These are phyloP conservation scores for Picochlorum sp. DNA, from an alignment of 139 green algal species.

Conservation along the genomic window DNA sequence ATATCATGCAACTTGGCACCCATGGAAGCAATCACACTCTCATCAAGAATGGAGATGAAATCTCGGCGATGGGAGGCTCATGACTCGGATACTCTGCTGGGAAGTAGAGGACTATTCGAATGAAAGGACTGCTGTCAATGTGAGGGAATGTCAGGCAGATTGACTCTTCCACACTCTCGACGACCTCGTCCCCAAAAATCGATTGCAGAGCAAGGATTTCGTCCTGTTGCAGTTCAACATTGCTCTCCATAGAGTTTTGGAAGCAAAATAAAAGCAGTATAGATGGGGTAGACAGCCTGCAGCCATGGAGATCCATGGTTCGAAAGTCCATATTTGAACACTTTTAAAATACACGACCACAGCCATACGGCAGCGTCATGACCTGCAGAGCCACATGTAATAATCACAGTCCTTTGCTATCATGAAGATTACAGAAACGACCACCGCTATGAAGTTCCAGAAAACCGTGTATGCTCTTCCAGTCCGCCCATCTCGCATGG, in stretches of 20 bases:
- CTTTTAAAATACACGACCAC: no score
- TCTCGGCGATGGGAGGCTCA: not conserved
- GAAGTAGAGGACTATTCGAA: slow-evolving; percentile 19
- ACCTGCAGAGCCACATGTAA: no score
- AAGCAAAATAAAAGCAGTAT: not conserved
- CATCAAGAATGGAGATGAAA: slow-evolving; percentile 18
- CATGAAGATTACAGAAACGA: not conserved
- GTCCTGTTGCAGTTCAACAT: slow-evolving; percentile 34
- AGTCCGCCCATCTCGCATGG: slow-evolving; percentile 4
- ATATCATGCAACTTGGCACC: slow-evolving; percentile 31
- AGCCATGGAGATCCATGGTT: no score
- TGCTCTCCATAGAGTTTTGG: not conserved
- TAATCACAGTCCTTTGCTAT: no score
- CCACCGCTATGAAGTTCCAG: not conserved
- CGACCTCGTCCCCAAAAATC: slow-evolving; percentile 51
- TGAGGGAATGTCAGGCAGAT: not conserved
- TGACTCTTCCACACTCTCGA: not conserved
- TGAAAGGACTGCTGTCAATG: not conserved
- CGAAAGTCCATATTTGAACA: slow-evolving; percentile 1
- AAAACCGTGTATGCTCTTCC: slow-evolving; percentile 14
- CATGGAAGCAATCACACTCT: slow-evolving; percentile 16
- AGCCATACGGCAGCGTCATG: no score
- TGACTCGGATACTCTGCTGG: slow-evolving; percentile 46
- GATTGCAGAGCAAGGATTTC: slow-evolving; percentile 48
- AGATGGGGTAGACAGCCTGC: not conserved